Percentiles rank a stretch among this genome's conserved stretches.
phyloP scores from a whole-genome alignment of 1,139 yeast species.

The Yamadazyma epiphylla region DNA sequence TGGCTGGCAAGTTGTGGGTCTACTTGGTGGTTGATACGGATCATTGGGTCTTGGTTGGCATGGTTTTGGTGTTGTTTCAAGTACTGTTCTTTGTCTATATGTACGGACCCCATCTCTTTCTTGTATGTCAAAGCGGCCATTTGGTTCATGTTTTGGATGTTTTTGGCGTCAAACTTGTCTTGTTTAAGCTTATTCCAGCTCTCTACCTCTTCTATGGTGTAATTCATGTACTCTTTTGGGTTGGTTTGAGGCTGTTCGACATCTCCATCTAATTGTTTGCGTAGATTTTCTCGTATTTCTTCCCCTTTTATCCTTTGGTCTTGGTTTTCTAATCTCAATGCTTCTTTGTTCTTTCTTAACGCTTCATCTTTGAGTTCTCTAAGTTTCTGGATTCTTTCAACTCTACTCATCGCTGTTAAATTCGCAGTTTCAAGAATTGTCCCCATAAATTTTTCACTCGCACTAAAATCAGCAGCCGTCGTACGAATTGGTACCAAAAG shows the following conservation, averaged over 20 bases:
- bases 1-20: background rate
- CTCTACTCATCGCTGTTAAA: background rate
- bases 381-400: constrained; percentile 5
- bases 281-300: constrained; percentile 2
- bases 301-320: constrained; percentile 2
- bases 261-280: constrained; percentile 1
- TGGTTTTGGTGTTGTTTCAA: constrained; percentile 10
- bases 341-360: constrained; percentile 9
- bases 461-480: too few species aligned
- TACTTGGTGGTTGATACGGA: constrained; percentile 1
- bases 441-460: background rate
- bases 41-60: constrained; percentile 4
- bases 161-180: constrained; percentile 14
- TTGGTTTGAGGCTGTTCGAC: background rate
- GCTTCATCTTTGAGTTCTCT: constrained; percentile 8
- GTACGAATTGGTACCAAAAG: too few species aligned
- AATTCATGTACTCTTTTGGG: constrained; percentile 37
- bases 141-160: constrained; percentile 39
- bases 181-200: constrained; percentile 53
- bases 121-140: constrained; percentile 55
- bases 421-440: background rate
- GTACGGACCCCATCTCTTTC: constrained; percentile 38
- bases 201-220: constrained; percentile 67
- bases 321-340: constrained; percentile 6
- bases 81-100: constrained; percentile 43